Base-by-base conservation (phyloP, 2,329 filamentous ascomycete species). In the Zasmidium cellare region DNA sequence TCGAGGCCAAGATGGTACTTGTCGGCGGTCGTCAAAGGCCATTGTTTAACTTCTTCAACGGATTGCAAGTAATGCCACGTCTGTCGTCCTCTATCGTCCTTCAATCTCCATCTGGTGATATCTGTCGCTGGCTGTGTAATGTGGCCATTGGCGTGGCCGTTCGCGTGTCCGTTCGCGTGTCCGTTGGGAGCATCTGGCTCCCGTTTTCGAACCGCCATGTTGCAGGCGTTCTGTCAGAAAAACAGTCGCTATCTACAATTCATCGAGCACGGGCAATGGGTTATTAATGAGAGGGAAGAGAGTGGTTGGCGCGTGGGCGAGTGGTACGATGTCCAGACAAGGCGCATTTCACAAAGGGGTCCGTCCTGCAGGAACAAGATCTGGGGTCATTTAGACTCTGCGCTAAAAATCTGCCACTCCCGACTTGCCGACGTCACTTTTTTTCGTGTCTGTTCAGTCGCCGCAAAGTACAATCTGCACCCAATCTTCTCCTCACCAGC, bases 41-140 rank as follows among this genome's bases (percentile, higher is more conserved):
- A 97, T 57, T 84, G 77, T 66, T 89, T 80, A 7, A 82, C 76
- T 55, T 90, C 86, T 58, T 90, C 82, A 54, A 94, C 88, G 9
- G 85, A 84, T 62, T 83, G 77, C 2, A 99, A 79, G 71, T 97
- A 99, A 69, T 94, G 90, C 94, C 94, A 99, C 51, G 91, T 96
- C 68, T 97, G 92, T 55, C 90, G 83, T 50, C 94, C 93, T 52
- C 85, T 83, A 59, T 96, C 90, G 69, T 96, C 88, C 60, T 86
- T 83, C 72, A 97, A 77, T 61, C 94, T 85, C 94, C 94, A 99
- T 74, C 89, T 82, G 7, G 85, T 83, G 64, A 85, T 84, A 75
- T 99, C 93, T 3, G 92, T 97, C 45, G 65, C 67, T 12, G 60
- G 59, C 28, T 54, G 67, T 50, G 14, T 51, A 49, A 49, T 35